phyloP scores from a whole-genome alignment of 495 filamentous ascomycete genomes.

The Apiosordaria backusii region DNA sequence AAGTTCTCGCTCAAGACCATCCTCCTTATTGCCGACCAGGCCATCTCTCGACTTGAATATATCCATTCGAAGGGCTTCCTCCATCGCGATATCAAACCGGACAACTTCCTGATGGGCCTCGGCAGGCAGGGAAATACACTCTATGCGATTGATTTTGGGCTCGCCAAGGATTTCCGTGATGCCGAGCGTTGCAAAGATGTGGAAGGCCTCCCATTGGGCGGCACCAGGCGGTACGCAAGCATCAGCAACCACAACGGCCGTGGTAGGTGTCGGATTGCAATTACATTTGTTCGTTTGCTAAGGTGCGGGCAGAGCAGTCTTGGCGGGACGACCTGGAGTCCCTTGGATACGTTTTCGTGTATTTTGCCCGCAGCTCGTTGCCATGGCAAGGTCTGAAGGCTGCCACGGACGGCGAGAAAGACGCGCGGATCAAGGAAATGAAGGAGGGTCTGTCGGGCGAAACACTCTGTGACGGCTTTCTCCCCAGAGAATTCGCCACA shows the following conservation, averaged over 20 bases:
- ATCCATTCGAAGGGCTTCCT: slow-evolving; percentile 35
- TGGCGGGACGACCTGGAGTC: slow-evolving; percentile 41
- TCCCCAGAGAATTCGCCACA: slow-evolving; percentile 25
- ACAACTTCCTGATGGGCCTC: slow-evolving; percentile 36
- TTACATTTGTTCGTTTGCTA: slow-evolving; percentile 4
- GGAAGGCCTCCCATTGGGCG: slow-evolving; percentile 14
- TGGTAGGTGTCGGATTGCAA: slow-evolving; percentile 21
- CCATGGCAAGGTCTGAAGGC: slow-evolving; percentile 36
- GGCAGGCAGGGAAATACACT: slow-evolving; percentile 33
- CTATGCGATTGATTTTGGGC: slow-evolving; percentile 34
- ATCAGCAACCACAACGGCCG: slow-evolving; percentile 34
- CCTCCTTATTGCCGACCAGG: slow-evolving; percentile 39
- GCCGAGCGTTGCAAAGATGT: slow-evolving; percentile 10
- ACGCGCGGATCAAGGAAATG: slow-evolving; percentile 21
- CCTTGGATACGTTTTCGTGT: slow-evolving; percentile 40
- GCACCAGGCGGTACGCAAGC: slow-evolving; percentile 28
- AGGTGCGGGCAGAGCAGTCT: slow-evolving; percentile 36
- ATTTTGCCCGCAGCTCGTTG: slow-evolving; percentile 38
- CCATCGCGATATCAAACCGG: slow-evolving; percentile 40
- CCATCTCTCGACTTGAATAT: slow-evolving; percentile 31
- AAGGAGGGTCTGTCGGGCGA: slow-evolving; percentile 26
- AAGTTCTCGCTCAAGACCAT: slow-evolving; percentile 42
- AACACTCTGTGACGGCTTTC: slow-evolving; percentile 21
- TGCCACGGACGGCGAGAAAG: slow-evolving; percentile 19
- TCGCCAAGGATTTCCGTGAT: slow-evolving; percentile 23